Evolutionary conservation across 2,329 filamentous ascomycete species (phyloP).

Genomic region (Thyridium curvatum): DNA sequence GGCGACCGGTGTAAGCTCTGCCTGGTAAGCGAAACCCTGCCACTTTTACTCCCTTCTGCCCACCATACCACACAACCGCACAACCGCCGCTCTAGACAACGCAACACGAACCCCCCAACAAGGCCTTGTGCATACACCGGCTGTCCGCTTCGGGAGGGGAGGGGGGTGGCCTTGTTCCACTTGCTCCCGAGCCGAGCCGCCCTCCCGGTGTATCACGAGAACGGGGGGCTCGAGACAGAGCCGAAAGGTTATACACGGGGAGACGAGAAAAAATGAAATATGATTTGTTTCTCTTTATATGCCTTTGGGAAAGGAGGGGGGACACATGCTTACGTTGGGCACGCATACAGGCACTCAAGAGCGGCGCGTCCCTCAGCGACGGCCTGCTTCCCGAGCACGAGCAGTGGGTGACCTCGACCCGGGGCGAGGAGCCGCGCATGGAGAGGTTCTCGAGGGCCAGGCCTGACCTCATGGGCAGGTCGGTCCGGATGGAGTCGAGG

Average conservation of each 20-base stretch:
- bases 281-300: no score
- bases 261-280: no score
- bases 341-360: constrained; percentile 15
- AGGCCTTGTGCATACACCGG: no score
- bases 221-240: no score
- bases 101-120: no score
- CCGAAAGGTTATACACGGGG: constrained; percentile 1
- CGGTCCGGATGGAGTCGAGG: constrained; percentile 4
- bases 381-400: constrained; percentile 16
- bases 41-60: not conserved
- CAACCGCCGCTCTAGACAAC: constrained; percentile 2
- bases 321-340: not conserved
- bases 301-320: no score
- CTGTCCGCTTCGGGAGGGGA: no score
- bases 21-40: constrained; percentile 14
- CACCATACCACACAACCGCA: constrained; percentile 4
- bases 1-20: constrained; percentile 29
- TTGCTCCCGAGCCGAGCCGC: no score
- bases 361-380: constrained; percentile 17
- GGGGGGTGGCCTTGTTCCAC: no score
- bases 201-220: no score
- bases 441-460: constrained; percentile 1
- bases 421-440: not conserved
- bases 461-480: constrained; percentile 2
- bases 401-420: constrained; percentile 1